Percentiles rank a stretch among this genome's conserved stretches.
These are phyloP conservation scores for Apophysomyces elegans DNA, from an alignment of 371 early-diverging fungal species.

Conservation along the genomic window DNA sequence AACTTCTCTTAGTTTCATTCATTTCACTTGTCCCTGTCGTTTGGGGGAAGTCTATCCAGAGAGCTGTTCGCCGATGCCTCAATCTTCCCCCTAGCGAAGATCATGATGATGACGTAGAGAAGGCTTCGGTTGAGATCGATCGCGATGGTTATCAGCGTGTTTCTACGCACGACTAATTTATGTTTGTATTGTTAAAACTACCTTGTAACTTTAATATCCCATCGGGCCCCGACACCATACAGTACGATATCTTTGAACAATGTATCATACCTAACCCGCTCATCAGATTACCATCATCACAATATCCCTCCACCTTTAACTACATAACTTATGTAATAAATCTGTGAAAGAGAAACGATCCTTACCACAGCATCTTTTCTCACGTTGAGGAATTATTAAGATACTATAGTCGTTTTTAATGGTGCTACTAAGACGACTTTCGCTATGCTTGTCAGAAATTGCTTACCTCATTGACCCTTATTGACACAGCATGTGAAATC, in stretches of 20 bases:
- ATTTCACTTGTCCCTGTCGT: conserved; percentile 51
- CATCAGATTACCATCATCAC: background rate
- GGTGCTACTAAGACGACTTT: too few species aligned
- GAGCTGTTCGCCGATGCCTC: conserved; percentile 20
- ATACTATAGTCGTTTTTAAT: too few species aligned
- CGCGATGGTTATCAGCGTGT: conserved; percentile 16
- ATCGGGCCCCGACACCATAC: background rate
- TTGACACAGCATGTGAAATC: too few species aligned
- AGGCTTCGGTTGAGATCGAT: conserved; percentile 16
- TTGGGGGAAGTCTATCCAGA: conserved; percentile 47
- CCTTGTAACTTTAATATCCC: background rate
- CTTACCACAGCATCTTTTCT: too few species aligned
- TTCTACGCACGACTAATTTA: conserved; percentile 10
- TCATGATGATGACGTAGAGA: conserved; percentile 29
- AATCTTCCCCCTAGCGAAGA: conserved; percentile 22
- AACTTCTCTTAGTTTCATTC: conserved; percentile 47
- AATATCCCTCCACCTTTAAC: too few species aligned
- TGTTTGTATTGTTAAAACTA: background rate
- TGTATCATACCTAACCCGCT: background rate
- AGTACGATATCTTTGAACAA: background rate
- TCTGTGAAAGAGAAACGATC: too few species aligned
- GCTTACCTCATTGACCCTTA: too few species aligned
- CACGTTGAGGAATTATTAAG: too few species aligned
- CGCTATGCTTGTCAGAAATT: too few species aligned
- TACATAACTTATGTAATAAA: too few species aligned